phyloP scores from a whole-genome alignment of 768 basidiomycete species.

The Krasilnikovozyma curviuscula region DNA sequence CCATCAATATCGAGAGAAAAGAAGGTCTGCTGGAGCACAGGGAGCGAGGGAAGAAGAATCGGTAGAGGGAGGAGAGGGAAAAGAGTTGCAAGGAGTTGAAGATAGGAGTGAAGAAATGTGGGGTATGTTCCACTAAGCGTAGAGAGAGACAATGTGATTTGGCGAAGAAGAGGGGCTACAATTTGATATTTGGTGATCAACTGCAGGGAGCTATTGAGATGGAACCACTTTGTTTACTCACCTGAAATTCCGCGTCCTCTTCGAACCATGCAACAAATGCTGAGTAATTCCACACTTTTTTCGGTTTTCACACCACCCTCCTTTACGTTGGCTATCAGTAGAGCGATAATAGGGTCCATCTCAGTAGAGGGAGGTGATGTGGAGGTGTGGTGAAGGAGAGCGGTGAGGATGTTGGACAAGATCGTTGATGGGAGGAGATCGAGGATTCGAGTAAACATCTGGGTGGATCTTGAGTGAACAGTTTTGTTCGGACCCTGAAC shows the following conservation, averaged over 20 bases:
- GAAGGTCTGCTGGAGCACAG: neutral
- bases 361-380: too few relatives aligned
- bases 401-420: slow-evolving; percentile 13
- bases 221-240: too few relatives aligned
- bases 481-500: slow-evolving; percentile 29
- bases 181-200: too few relatives aligned
- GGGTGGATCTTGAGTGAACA: slow-evolving; percentile 16
- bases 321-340: too few relatives aligned
- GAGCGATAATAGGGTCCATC: too few relatives aligned
- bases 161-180: too few relatives aligned
- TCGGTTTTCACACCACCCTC: too few relatives aligned
- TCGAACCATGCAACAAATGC: too few relatives aligned
- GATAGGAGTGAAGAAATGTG: slow-evolving; percentile 1
- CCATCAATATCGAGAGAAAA: slow-evolving; percentile 2
- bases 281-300: too few relatives aligned
- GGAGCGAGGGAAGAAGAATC: slow-evolving; percentile 4
- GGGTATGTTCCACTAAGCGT: neutral
- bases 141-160: neutral
- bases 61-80: neutral
- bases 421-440: slow-evolving; percentile 3
- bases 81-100: slow-evolving; percentile 5
- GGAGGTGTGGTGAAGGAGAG: slow-evolving; percentile 12
- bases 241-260: too few relatives aligned
- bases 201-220: too few relatives aligned
- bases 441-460: slow-evolving; percentile 11